Evolutionary conservation across 2,329 filamentous ascomycete genomes (phyloP), one percentile per base, ranked within the genome.

Genomic region (Colletotrichum agaves): DNA sequence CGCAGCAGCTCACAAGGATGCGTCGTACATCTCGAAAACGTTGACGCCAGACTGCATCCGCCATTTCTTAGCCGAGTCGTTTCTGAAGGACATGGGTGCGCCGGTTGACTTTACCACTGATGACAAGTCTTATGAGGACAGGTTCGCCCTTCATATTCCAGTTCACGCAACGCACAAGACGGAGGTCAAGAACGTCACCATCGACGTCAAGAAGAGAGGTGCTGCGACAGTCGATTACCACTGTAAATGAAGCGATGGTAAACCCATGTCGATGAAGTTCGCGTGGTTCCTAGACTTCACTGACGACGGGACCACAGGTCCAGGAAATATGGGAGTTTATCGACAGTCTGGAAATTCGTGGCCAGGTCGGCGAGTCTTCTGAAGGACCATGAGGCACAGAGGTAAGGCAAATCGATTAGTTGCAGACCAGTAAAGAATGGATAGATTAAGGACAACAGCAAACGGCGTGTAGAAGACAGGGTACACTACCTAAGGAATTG

Each of bases 251-350:
- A 57, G 17, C 17, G 50, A 56, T 5, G 50, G 60, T 7, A 43
- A 63, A 33, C 13, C 21, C 7, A 15, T 44, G 7, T 7, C 10
- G 17, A 19, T 55, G 21, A 12, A 37, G 12, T 57, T 63, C 35
- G 60, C 41, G 13, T 63, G 60, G 60, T 63, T 46, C 35, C 19
- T 63, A 37, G 15, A n/a, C 15, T 63, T 63, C n/a, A 63, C 31
- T 31, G 60, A 63, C 11, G 60, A 63, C 41, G 50, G 49, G 15
- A 46, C 49, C 49, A 10, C 19, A 57, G 27, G 33, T 63, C 7
- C 17, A 27, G 13, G 17, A 47, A 5, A 23, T 49, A n/a, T 21
- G 10, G 19, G 39, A 57, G 50, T 39, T 23, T 5, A 33, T 46
- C 27, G 60, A 63, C 15, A 37, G 31, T 12, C 13, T 23, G 17